phyloP scores from a whole-genome alignment of 2,329 filamentous ascomycete genomes.

The Fusarium chaquense region DNA sequence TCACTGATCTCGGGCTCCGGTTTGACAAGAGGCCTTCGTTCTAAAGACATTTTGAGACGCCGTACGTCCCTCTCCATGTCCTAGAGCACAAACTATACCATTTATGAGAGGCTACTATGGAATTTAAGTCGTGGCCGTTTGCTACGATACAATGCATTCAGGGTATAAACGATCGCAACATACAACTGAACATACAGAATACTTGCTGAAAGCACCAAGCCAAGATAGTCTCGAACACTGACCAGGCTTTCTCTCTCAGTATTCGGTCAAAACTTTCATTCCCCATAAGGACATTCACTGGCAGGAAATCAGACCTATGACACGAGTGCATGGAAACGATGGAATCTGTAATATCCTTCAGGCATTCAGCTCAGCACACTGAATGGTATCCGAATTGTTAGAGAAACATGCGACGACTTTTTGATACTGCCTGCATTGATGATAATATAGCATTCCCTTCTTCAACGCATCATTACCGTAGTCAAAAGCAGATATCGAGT shows the following conservation, averaged over 20 bases:
- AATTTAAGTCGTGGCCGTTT: too few species aligned
- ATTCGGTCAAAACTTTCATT: background rate
- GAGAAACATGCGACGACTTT: background rate
- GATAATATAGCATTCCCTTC: too few species aligned
- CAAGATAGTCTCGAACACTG: too few species aligned
- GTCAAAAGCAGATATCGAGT: background rate
- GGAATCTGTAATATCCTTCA: background rate
- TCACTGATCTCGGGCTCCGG: slow-evolving; percentile 8
- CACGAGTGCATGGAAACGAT: background rate
- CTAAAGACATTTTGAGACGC: slow-evolving; percentile 59
- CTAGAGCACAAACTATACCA: too few species aligned
- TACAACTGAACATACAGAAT: background rate
- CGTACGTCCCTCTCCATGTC: slow-evolving; percentile 48
- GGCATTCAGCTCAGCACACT: background rate
- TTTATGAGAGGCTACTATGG: too few species aligned
- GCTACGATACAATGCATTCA: too few species aligned
- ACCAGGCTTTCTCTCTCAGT: background rate
- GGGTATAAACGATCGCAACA: too few species aligned
- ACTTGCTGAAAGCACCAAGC: background rate
- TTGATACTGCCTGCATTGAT: background rate
- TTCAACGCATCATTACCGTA: background rate
- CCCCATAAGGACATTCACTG: too few species aligned
- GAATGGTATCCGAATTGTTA: background rate
- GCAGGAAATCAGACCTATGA: background rate
- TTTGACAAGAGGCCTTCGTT: slow-evolving; percentile 25